phyloP scores from a whole-genome alignment of 2,329 filamentous ascomycete genomes.

The Pseudopithomyces chartarum region DNA sequence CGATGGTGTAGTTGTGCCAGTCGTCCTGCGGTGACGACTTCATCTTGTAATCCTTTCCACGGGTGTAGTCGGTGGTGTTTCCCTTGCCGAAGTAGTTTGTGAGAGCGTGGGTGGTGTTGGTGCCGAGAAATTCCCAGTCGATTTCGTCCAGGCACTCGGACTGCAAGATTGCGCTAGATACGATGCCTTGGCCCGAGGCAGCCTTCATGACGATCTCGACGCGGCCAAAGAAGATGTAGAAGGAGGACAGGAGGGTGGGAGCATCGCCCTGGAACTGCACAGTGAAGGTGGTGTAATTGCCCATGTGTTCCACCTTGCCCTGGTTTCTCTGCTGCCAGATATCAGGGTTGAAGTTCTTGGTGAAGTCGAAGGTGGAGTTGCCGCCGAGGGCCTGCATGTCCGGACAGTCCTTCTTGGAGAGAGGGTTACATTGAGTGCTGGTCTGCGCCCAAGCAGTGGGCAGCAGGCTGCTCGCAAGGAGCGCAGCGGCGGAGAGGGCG shows the following conservation, averaged over 20 bases:
- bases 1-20: conserved; percentile 55
- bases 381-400: conserved; percentile 73
- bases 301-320: conserved; percentile 66
- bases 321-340: conserved; percentile 70
- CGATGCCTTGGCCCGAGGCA: conserved; percentile 55
- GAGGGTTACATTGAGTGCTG: conserved; percentile 76
- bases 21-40: conserved; percentile 34
- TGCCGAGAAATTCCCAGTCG: conserved; percentile 55
- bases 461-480: conserved; percentile 39
- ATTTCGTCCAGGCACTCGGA: conserved; percentile 60
- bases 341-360: conserved; percentile 53
- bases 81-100: conserved; percentile 63
- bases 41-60: conserved; percentile 45
- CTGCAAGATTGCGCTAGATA: conserved; percentile 57
- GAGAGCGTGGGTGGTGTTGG: conserved; percentile 47
- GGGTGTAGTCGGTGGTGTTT: conserved; percentile 58
- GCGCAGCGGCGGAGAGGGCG: conserved; percentile 42
- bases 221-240: conserved; percentile 61
- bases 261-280: conserved; percentile 74
- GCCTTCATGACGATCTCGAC: conserved; percentile 55
- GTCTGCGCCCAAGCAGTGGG: conserved; percentile 71
- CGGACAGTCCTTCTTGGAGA: conserved; percentile 69
- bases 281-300: conserved; percentile 71
- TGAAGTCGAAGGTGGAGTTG: conserved; percentile 56
- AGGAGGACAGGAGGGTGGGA: conserved; percentile 71